phyloP scores from a whole-genome alignment of 805 yeast genomes.

The Metschnikowia baotianmanensis region DNA sequence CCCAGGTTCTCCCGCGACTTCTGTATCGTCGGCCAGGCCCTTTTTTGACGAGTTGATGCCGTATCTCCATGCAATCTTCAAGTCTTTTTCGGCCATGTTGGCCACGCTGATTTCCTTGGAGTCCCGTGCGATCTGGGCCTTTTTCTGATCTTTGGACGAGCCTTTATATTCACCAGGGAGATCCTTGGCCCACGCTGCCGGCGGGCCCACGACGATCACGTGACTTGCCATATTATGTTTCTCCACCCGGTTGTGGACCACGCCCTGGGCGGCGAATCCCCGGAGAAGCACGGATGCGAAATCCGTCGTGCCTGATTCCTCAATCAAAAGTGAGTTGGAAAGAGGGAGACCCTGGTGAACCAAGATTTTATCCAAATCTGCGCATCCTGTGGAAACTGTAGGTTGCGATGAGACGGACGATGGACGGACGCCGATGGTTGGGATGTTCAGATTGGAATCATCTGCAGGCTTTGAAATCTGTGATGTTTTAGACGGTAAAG shows the following conservation, averaged over 20 bases:
- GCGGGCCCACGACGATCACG: slow-evolving; percentile 60
- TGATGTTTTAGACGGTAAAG: slow-evolving; percentile 30
- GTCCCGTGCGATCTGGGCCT: slow-evolving; percentile 51
- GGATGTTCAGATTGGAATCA: too few relatives aligned
- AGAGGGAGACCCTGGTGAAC: slow-evolving; percentile 85
- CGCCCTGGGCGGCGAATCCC: slow-evolving; percentile 73
- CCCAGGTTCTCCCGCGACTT: slow-evolving; percentile 18
- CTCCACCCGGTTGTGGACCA: slow-evolving; percentile 57
- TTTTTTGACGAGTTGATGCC: slow-evolving; percentile 39
- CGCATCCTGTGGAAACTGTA: slow-evolving; percentile 76
- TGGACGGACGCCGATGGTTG: slow-evolving; percentile 56
- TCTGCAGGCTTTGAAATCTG: too few relatives aligned
- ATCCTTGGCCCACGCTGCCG: slow-evolving; percentile 59
- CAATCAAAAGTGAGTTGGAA: slow-evolving; percentile 66
- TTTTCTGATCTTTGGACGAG: slow-evolving; percentile 61
- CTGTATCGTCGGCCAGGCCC: slow-evolving; percentile 17
- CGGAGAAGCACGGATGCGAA: slow-evolving; percentile 70
- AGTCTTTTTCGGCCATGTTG: slow-evolving; percentile 55
- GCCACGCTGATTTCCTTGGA: slow-evolving; percentile 67
- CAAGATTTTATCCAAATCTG: slow-evolving; percentile 69
- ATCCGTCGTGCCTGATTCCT: slow-evolving; percentile 88
- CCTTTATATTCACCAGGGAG: slow-evolving; percentile 80
- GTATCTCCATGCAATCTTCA: slow-evolving; percentile 95
- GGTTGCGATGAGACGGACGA: slow-evolving; percentile 74
- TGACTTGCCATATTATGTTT: slow-evolving; percentile 44